Evolutionary conservation across 192 early-diverging fungal species (phyloP).

Genomic region (Dissophora globulifera): DNA sequence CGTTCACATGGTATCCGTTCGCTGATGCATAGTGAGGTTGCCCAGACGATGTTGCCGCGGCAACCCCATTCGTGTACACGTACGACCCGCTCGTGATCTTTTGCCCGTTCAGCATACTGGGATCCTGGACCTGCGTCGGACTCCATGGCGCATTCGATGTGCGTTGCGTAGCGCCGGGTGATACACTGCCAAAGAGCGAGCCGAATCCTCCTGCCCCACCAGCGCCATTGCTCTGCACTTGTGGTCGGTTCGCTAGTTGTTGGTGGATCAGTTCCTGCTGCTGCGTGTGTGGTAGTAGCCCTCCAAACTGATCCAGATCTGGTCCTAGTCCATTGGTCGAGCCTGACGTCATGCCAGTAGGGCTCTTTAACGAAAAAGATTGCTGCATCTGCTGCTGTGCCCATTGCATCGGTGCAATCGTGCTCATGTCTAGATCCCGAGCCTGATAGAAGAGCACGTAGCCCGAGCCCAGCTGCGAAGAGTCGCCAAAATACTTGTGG

Average conservation of each 20-base stretch:
- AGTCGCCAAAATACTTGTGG: conserved; percentile 84
- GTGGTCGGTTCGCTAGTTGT: conserved; percentile 32
- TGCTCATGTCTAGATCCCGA: conserved; percentile 44
- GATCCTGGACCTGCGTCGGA: conserved; percentile 47
- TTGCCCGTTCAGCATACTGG: conserved; percentile 36
- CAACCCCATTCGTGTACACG: conserved; percentile 35
- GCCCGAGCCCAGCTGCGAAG: conserved; percentile 76
- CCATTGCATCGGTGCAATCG: conserved; percentile 44
- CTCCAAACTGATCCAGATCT: conserved; percentile 43
- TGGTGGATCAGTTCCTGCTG: conserved; percentile 48
- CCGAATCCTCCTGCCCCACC: conserved; percentile 27
- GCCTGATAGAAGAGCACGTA: conserved; percentile 87
- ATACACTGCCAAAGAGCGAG: conserved; percentile 18
- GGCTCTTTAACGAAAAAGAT: conserved; percentile 20
- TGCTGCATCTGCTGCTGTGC: conserved; percentile 44
- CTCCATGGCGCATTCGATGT: conserved; percentile 18
- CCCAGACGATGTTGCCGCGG: conserved; percentile 12
- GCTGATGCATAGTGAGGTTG: conserved; percentile 20
- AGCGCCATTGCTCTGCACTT: conserved; percentile 14
- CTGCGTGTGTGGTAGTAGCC: conserved; percentile 39
- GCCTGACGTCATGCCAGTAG: background rate
- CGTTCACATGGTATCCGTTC: conserved; percentile 15
- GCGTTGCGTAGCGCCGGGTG: background rate
- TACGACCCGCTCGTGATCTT: conserved; percentile 45
- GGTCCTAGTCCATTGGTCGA: conserved; percentile 15